Conservation (phyloP, 1,284 basidiomycete species). For the Hypsizygus ulmarius region DNA sequence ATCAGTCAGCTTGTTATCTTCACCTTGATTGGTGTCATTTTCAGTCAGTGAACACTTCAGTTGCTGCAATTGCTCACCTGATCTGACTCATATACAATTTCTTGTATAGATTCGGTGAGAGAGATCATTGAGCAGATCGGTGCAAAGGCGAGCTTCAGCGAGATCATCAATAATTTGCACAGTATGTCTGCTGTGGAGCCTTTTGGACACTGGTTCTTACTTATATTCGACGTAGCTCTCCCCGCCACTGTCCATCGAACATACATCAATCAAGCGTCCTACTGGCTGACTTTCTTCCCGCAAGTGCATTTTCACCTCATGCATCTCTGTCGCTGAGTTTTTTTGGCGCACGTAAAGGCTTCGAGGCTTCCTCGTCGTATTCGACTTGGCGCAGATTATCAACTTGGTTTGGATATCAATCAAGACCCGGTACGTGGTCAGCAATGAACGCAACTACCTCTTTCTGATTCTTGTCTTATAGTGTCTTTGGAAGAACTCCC, state of each 20-base stretch:
- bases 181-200: slow-evolving; percentile 40
- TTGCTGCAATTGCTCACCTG: not conserved
- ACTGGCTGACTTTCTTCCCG: slow-evolving; percentile 96
- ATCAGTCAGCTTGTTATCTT: slow-evolving; percentile 90
- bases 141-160: slow-evolving; percentile 60
- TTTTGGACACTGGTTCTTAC: slow-evolving; percentile 4
- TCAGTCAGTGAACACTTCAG: slow-evolving; percentile 53
- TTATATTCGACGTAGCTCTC: slow-evolving; percentile 44
- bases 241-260: slow-evolving; percentile 74
- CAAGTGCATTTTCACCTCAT: slow-evolving; percentile 36
- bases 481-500: slow-evolving; percentile 92
- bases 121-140: slow-evolving; percentile 70
- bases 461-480: slow-evolving; percentile 24
- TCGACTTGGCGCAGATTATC: slow-evolving; percentile 94
- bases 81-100: not conserved
- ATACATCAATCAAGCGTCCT: slow-evolving; percentile 82
- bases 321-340: not conserved
- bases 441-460: not conserved
- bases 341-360: slow-evolving; percentile 48
- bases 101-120: slow-evolving; percentile 54
- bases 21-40: slow-evolving; percentile 85
- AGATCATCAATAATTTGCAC: slow-evolving; percentile 66
- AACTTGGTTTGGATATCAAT: slow-evolving; percentile 87
- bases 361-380: slow-evolving; percentile 90
- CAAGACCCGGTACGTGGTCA: slow-evolving; percentile 55